Evolutionary conservation across 768 basidiomycete species (phyloP).

Genomic region (Kwoniella sp.): DNA sequence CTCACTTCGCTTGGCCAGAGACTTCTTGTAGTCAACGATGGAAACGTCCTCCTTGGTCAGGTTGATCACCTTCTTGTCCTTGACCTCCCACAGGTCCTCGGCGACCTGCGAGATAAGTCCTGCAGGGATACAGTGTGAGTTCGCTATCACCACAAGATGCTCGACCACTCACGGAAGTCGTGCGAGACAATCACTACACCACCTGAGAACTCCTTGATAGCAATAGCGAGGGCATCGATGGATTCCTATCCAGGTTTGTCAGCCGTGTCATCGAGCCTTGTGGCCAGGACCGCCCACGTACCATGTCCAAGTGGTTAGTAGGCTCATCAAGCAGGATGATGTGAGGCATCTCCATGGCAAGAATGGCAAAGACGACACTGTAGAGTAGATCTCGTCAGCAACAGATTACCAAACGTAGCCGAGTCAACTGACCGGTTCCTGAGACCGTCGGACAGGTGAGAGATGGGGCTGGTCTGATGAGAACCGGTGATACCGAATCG

Average conservation of each 20-base stretch:
- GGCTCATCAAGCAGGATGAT: constrained; percentile 64
- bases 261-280: not conserved
- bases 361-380: constrained; percentile 90
- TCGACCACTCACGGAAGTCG: constrained; percentile 78
- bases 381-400: not conserved
- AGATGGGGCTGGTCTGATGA: constrained; percentile 91
- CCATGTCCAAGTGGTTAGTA: constrained; percentile 51
- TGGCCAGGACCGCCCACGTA: too few species aligned
- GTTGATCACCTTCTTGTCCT: constrained; percentile 86
- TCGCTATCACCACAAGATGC: not conserved
- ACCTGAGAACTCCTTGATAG: constrained; percentile 95
- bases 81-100: constrained; percentile 98
- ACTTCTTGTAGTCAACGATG: constrained; percentile 88
- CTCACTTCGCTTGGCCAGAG: constrained; percentile 71
- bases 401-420: not conserved
- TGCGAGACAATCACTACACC: constrained; percentile 99
- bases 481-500: constrained; percentile 90
- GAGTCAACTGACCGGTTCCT: constrained; percentile 71
- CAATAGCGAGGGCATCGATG: constrained; percentile 89
- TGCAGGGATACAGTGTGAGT: constrained; percentile 37
- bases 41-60: constrained; percentile 84
- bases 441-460: constrained; percentile 89
- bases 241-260: constrained; percentile 61
- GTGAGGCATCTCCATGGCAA: constrained; percentile 96
- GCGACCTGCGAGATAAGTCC: constrained; percentile 96